Percentiles rank a stretch among this genome's conserved stretches.
These are phyloP conservation scores for Xerocomus brunneocitrinus DNA, from an alignment of 768 basidiomycete species.

Conservation along the genomic window DNA sequence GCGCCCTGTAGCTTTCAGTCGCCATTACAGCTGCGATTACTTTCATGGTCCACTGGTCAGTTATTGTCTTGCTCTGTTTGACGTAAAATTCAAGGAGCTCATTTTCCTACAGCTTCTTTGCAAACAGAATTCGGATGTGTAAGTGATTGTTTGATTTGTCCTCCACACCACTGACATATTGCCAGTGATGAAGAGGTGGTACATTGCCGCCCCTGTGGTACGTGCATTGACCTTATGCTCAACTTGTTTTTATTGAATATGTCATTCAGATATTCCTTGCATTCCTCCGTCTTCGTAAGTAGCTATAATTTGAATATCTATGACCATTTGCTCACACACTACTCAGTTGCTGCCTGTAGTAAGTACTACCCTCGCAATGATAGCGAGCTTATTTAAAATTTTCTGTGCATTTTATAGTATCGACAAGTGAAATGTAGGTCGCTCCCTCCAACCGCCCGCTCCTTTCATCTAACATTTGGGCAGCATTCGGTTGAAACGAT, in stretches of 20 bases:
- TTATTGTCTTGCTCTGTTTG: background rate
- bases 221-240: background rate
- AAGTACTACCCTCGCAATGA: background rate
- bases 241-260: background rate
- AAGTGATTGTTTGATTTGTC: slow-evolving; percentile 1
- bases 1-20: slow-evolving; percentile 24
- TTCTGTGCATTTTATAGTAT: slow-evolving; percentile 15
- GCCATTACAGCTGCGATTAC: slow-evolving; percentile 29
- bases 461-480: background rate
- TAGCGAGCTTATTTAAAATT: background rate
- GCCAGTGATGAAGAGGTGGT: slow-evolving; percentile 32
- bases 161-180: slow-evolving; percentile 1
- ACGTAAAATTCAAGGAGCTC: background rate
- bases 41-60: slow-evolving; percentile 33
- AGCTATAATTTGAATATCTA: background rate
- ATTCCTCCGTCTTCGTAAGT: slow-evolving; percentile 32
- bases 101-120: slow-evolving; percentile 24
- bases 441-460: fast-evolving
- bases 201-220: slow-evolving; percentile 29
- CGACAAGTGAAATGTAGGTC: slow-evolving; percentile 31
- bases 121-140: slow-evolving; percentile 33
- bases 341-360: slow-evolving; percentile 29
- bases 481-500: slow-evolving; percentile 27
- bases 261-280: slow-evolving; percentile 25
- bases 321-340: slow-evolving; percentile 3